Evolutionary conservation across 179 eudicot species (phyloP), one percentile per base, ranked within the genome.

Genomic region (Silene vulgaris): DNA sequence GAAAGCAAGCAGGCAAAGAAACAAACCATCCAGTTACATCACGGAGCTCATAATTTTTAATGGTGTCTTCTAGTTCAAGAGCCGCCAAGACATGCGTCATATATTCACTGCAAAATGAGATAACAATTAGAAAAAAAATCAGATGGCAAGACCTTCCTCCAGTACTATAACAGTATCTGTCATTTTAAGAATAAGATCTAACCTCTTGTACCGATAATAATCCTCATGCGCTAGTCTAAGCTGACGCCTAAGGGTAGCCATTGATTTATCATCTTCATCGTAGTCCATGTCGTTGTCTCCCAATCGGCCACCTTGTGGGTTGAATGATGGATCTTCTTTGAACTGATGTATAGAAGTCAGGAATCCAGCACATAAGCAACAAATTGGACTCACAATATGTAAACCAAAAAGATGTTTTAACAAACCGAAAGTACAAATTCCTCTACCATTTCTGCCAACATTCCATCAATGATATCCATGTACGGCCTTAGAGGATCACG

Each of bases 281-380:
- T 95, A 90, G 69, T 95, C 97, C 97, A 95, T 88, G 75, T 95
- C 99, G 84, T 90, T 92, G 83, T 95, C 96, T 78, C 97, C 97
- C 79, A 95, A 76, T 65, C 85, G 85, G 17, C 99, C 96, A 40
- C 97, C 97, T 88, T 90, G 96, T 71, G 99, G 90, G 81, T 95
- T 95, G 82, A 95, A 95, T 57, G 88, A 88, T 72, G 99, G 97
- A 73, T 95, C 99, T 79, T 92, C 99, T 76, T 82, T 83, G 59
- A 92, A 88, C 99, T 95, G 83, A 81, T 20, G 29, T 12, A 69
- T 77, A 56, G 66, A 68, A 26, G 65, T 30, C 32, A 17, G 30
- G 73, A 73, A 48, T 57, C 60, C 60, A 70, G 20, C 75, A 43
- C 43, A 70, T 17, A 48, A 69, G 29, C 5, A 43, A 17, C 3